Evolutionary conservation across 345 rosid species (phyloP), one percentile per base, ranked within the genome.

Genomic region (Eucalyptus camaldulensis): DNA sequence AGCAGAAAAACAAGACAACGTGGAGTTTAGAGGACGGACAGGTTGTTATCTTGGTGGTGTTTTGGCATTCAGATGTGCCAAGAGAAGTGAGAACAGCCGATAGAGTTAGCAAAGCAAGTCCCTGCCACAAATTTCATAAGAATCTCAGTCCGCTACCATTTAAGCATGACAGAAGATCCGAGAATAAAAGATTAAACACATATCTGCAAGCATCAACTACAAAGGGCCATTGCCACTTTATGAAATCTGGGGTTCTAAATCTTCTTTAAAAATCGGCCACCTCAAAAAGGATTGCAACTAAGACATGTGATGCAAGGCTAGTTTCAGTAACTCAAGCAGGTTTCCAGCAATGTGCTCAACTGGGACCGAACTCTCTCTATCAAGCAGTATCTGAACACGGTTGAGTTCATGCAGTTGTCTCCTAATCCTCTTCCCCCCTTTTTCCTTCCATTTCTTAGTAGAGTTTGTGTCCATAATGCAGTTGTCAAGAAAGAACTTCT

Each of bases 51-150:
- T 27, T 65, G 17, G 87, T 58, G 24, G 69, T 87, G 50, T 83
- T 88, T 12, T 88, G 86, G 88, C 94, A 92, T 58, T 86, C 90
- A 2, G 95, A 92, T 81, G 92, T 90, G 87, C 92, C 86, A 83
- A 89, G 87, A 27, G 88, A 86, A 24, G 93, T 93, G 60, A 93
- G 91, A 5, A 88, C 65, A 5, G 94, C 92, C 19, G 95, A 93
- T 49, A 93, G 87, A 31, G 94, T 93, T 80, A 93, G 58, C 90
- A 91, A 86, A 76, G 92, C 91, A 87, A 93, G 92, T 13, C 95
- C 95, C 91, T 88, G 91, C 44, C 60, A 43, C 0, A 31, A 49
- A 81, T 69, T 37, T 50, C 60, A 49, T 67, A 45, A n/a, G 10
- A 45, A 76, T 60, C 40, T 67, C 24, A 31, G 76, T 10, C 22